These are phyloP conservation scores for Vachellia pachyceras DNA, from an alignment of 306 rosid species.

Conservation along the genomic window DNA sequence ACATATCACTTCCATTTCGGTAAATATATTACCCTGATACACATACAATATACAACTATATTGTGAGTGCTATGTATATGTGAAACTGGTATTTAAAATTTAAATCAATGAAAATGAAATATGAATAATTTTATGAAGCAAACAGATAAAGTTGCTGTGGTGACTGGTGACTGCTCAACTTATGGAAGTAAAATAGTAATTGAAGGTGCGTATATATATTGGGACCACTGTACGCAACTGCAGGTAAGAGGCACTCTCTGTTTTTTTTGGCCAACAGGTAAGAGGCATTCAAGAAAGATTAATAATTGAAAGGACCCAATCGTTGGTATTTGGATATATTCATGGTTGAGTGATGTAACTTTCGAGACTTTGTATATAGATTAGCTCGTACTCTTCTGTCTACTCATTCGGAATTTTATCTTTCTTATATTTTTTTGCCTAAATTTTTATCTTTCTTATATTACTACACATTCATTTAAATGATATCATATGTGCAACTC, in stretches of 20 bases:
- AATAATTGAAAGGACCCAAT: not conserved
- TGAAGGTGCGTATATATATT: not conserved
- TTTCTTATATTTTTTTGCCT: too few relatives aligned
- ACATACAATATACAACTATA: too few relatives aligned
- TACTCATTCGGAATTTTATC: too few relatives aligned
- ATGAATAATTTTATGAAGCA: not conserved
- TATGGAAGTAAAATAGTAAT: not conserved
- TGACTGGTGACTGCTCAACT: not conserved
- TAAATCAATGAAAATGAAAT: not conserved
- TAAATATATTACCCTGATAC: not conserved
- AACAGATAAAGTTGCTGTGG: not conserved
- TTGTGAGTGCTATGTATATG: too few relatives aligned
- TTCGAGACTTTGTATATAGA: too few relatives aligned
- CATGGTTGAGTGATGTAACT: not conserved
- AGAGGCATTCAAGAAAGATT: not conserved
- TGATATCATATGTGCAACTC: too few relatives aligned
- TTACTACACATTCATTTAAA: too few relatives aligned
- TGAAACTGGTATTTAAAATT: too few relatives aligned
- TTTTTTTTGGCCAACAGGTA: too few relatives aligned
- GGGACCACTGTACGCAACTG: not conserved
- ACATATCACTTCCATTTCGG: constrained; percentile 13
- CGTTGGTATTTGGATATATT: not conserved
- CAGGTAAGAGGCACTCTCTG: too few relatives aligned
- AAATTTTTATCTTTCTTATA: too few relatives aligned
- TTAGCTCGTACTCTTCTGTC: too few relatives aligned